Evolutionary conservation across 495 filamentous ascomycete species (phyloP), one percentile per base, ranked within the genome.

Genomic region (Annulohypoxylon stygium): DNA sequence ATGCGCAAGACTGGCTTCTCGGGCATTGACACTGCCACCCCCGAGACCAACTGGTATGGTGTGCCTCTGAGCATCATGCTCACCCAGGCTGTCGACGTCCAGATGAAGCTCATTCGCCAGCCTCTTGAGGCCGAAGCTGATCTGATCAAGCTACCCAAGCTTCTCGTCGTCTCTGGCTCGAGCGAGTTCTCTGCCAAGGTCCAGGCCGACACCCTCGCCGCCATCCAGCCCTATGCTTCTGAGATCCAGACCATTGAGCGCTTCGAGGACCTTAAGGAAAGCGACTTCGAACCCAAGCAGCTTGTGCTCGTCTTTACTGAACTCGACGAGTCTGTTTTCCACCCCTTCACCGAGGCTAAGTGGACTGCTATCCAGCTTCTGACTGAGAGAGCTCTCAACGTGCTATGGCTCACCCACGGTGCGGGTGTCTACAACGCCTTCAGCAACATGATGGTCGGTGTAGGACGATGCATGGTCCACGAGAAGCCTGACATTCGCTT

Each of bases 401-500:
- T 85, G 1, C 51, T 86, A 7, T 85, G 84, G 84, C 51, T 84
- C 0, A 83, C 72, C 5, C 66, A 69, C 11, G 83, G 81, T 2
- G 69, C 76, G 20, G 71, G 33, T 36, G 72, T 70, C 0, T 73
- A 80, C 2, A 77, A 83, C 11, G 78, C 81, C 6, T 81, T 75
- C 53, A 68, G 51, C 18, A 80, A 78, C 45, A 81, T 84, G 73
- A 66, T 58, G 53, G 36, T 71, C 9, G 69, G 69, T 59, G 51
- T 71, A 12, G 61, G 61, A 6, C 47, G 69, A 26, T 39, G 26
- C 36, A 47, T 71, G 30, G 26, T 36, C 20, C 43, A 47, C 41
- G 69, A 71, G 69, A 47, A 59, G 41, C 69, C 69, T 9, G 43
- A 71, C 41, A 4, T 66, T 2, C 34, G 34, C 43, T 4, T 65